Evolutionary conservation across 2,329 filamentous ascomycete genomes (phyloP).

Genomic region (Ophiognomonia clavigignenti-juglandacearum): DNA sequence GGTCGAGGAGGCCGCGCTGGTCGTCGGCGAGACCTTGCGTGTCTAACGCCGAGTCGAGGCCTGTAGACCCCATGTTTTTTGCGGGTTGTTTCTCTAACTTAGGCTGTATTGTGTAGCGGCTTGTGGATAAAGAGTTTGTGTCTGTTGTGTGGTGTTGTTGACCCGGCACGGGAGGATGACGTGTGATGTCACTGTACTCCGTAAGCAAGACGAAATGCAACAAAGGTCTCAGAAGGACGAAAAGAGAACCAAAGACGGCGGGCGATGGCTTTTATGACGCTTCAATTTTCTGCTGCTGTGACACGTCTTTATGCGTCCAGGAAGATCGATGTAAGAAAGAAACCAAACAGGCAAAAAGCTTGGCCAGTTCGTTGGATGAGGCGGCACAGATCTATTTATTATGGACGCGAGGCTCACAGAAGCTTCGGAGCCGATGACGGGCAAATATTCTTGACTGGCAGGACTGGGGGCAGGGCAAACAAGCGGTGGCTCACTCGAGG

Average conservation of each 20-base stretch:
- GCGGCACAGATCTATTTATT: neutral
- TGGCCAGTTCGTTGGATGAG: neutral
- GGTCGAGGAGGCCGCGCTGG: slow-evolving; percentile 52
- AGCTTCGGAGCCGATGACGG: neutral
- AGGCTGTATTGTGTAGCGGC: neutral
- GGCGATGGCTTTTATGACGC: slow-evolving; percentile 2
- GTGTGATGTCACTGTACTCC: no score
- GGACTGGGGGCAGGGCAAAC: no score
- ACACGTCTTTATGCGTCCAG: neutral
- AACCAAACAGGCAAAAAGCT: slow-evolving; percentile 4
- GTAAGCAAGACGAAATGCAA: neutral
- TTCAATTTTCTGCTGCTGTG: no score
- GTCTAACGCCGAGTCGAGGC: slow-evolving; percentile 41
- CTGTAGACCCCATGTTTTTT: slow-evolving; percentile 3
- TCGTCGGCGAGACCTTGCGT: slow-evolving; percentile 47
- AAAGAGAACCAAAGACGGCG: neutral
- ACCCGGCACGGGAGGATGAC: neutral
- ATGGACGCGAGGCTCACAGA: neutral
- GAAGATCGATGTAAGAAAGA: neutral
- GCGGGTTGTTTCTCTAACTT: no score
- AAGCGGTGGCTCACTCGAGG: neutral
- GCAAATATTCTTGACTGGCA: neutral
- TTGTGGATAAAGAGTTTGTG: neutral
- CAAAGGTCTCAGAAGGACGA: neutral
- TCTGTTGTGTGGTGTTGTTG: neutral